Evolutionary conservation across 352 stramenopile genomes (phyloP).

Genomic region (Pythium aristosporum): DNA sequence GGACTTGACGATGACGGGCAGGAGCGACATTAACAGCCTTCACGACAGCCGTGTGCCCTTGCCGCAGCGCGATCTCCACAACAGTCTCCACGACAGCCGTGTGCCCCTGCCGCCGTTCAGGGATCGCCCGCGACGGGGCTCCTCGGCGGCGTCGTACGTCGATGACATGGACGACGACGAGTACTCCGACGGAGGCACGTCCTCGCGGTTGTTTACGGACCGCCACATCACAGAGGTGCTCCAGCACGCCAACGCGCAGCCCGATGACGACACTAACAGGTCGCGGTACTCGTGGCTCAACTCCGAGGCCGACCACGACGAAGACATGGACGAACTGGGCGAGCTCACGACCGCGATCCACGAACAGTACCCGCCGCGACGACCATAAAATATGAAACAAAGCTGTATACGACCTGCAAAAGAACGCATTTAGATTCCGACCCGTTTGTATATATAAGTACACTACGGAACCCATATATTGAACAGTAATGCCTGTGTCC

Average conservation of each 20-base stretch:
- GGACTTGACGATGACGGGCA: not conserved
- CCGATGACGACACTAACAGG: not conserved
- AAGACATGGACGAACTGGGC: constrained; percentile 2
- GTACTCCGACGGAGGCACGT: not conserved
- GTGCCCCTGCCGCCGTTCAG: not conserved
- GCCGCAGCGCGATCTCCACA: not conserved
- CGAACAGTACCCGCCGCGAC: constrained; percentile 6
- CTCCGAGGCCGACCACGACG: not conserved
- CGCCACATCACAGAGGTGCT: not conserved
- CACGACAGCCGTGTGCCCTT: constrained; percentile 11
- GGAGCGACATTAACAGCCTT: not conserved
- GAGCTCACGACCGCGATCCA: constrained; percentile 20
- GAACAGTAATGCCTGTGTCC: too few relatives aligned
- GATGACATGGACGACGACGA: constrained; percentile 13
- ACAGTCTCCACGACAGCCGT: not conserved
- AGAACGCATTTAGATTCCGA: too few relatives aligned
- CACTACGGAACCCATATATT: too few relatives aligned
- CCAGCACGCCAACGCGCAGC: too few relatives aligned
- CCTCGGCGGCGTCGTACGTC: constrained; percentile 17
- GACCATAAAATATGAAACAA: too few relatives aligned
- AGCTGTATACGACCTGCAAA: too few relatives aligned
- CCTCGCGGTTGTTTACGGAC: constrained; percentile 5
- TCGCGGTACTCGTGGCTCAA: constrained; percentile 16
- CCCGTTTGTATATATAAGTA: too few relatives aligned
- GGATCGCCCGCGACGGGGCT: not conserved